Conservation (phyloP, 2,329 filamentous ascomycete species). For the Apiospora arundinis region DNA sequence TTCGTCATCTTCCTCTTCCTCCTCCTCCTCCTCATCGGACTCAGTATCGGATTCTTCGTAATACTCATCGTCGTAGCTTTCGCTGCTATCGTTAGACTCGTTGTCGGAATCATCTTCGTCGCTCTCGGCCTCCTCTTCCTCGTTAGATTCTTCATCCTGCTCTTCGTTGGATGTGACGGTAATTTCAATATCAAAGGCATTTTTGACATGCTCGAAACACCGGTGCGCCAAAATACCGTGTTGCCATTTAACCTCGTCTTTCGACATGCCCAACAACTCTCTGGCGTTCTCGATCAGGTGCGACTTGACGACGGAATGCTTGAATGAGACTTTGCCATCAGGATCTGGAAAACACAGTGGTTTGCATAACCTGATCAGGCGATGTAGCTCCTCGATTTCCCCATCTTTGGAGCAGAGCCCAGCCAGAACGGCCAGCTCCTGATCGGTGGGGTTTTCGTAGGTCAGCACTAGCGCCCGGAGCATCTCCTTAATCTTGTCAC, state of each 20-base stretch:
- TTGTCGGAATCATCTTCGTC: no score
- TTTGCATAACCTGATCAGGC: slow-evolving; percentile 46
- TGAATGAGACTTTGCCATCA: slow-evolving; percentile 38
- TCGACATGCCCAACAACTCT: slow-evolving; percentile 42
- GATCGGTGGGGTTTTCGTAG: slow-evolving; percentile 47
- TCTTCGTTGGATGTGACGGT: neutral
- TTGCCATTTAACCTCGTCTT: slow-evolving; percentile 48
- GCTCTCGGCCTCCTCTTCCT: slow-evolving; percentile 10
- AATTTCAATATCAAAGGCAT: slow-evolving; percentile 21
- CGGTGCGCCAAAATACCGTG: slow-evolving; percentile 49
- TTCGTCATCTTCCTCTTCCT: slow-evolving; percentile 9
- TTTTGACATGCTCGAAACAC: slow-evolving; percentile 24
- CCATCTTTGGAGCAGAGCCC: slow-evolving; percentile 41
- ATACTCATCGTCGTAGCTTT: neutral
- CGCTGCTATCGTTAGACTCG: no score
- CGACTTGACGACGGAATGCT: slow-evolving; percentile 44
- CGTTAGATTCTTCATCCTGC: slow-evolving; percentile 23
- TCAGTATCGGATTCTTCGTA: slow-evolving; percentile 7
- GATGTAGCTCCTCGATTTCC: slow-evolving; percentile 42
- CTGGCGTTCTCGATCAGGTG: slow-evolving; percentile 48
- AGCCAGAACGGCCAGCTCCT: slow-evolving; percentile 45
- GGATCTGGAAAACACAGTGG: slow-evolving; percentile 37
- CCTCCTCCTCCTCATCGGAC: slow-evolving; percentile 20
- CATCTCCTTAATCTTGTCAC: slow-evolving; percentile 50
- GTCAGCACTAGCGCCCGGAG: slow-evolving; percentile 48